Percentiles rank a stretch among this genome's conserved stretches.
These are phyloP conservation scores for Antarctomyces pellizariae DNA, from an alignment of 495 filamentous ascomycete species.

Conservation along the genomic window DNA sequence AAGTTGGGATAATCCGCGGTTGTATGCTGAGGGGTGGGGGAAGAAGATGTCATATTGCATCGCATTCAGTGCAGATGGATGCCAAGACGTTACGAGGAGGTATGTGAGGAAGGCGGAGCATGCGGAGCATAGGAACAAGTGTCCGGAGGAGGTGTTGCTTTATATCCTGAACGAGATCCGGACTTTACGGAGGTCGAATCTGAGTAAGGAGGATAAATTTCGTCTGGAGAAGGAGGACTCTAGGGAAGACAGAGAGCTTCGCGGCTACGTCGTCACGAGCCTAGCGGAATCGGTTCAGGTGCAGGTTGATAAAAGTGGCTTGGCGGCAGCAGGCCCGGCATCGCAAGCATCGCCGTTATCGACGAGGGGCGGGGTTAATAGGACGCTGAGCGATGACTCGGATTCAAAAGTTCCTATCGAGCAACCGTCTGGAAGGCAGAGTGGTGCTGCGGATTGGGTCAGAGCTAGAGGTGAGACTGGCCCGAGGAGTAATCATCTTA, in stretches of 20 bases:
- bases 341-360: constrained; percentile 10
- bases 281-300: constrained; percentile 41
- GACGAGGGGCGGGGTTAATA: constrained; percentile 4
- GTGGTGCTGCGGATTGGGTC: constrained; percentile 40
- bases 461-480: constrained; percentile 32
- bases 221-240: constrained; percentile 74
- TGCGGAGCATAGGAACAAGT: constrained; percentile 44
- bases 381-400: constrained; percentile 19
- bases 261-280: constrained; percentile 45
- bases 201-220: constrained; percentile 58
- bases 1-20: constrained; percentile 77
- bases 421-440: constrained; percentile 28
- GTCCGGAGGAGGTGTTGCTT: constrained; percentile 70
- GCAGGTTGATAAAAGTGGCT: no score
- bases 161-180: constrained; percentile 82
- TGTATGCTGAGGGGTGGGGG: constrained; percentile 88
- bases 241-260: constrained; percentile 64
- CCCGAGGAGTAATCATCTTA: no score
- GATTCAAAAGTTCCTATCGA: constrained; percentile 26
- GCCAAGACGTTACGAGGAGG: constrained; percentile 82
- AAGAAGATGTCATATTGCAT: constrained; percentile 93
- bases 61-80: constrained; percentile 87
- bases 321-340: constrained; percentile 26
- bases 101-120: constrained; percentile 71
- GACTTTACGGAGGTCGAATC: constrained; percentile 48